These are phyloP conservation scores for Cyberlindnera mrakii DNA, from an alignment of 805 yeast species.

Conservation along the genomic window DNA sequence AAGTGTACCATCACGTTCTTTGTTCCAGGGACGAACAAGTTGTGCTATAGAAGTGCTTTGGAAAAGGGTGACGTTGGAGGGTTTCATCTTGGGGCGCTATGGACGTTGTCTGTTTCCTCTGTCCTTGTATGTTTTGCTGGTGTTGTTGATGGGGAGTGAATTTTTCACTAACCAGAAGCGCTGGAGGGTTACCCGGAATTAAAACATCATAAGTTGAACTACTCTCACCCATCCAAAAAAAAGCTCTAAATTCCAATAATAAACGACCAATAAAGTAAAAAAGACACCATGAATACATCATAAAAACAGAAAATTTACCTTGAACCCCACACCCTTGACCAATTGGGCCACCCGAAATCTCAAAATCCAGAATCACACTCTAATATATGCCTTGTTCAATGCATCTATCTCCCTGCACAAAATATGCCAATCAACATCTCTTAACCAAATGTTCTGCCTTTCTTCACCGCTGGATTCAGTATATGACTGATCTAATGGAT, in stretches of 20 bases:
- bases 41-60: constrained; percentile 38
- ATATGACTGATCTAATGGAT: not conserved
- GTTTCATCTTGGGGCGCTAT: constrained; percentile 33
- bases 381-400: constrained; percentile 47
- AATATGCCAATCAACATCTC: constrained; percentile 85
- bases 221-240: not conserved
- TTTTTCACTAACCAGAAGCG: not conserved
- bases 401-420: constrained; percentile 78
- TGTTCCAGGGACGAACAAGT: constrained; percentile 86
- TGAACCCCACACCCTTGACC: no score
- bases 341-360: not conserved
- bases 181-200: not conserved
- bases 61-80: constrained; percentile 39
- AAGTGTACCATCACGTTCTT: constrained; percentile 72
- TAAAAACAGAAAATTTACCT: no score
- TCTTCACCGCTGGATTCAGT: no score
- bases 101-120: not conserved
- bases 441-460: constrained; percentile 24
- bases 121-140: not conserved
- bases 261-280: not conserved
- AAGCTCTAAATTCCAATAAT: not conserved
- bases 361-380: constrained; percentile 2
- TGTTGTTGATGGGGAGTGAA: not conserved
- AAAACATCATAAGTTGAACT: no score
- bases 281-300: not conserved